These are phyloP conservation scores for Sutorius eximius DNA, from an alignment of 1,284 basidiomycete genomes.

Conservation along the genomic window DNA sequence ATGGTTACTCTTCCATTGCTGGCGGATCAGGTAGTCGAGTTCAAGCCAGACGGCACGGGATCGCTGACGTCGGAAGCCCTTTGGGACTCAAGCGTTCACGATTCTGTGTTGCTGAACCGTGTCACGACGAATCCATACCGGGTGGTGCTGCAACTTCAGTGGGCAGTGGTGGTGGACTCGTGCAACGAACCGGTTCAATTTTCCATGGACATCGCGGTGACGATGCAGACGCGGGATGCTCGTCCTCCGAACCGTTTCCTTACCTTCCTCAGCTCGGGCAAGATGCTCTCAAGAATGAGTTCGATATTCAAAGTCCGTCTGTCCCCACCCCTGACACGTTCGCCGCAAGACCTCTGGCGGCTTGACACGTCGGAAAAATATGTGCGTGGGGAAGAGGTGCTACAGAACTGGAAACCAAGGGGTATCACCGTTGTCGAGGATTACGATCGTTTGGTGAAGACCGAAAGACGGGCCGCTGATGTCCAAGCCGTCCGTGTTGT, in stretches of 20 bases:
- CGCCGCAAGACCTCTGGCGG: constrained; percentile 88
- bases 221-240: constrained; percentile 86
- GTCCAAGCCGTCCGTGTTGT: constrained; percentile 87
- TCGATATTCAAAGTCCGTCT: constrained; percentile 81
- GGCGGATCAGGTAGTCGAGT: constrained; percentile 71
- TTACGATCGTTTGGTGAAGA: constrained; percentile 67
- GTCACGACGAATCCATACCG: constrained; percentile 80
- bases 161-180: constrained; percentile 79
- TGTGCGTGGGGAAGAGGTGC: constrained; percentile 85
- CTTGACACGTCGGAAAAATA: constrained; percentile 94
- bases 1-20: constrained; percentile 71
- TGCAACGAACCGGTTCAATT: constrained; percentile 85
- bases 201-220: constrained; percentile 82
- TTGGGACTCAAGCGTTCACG: constrained; percentile 95
- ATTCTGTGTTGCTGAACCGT: constrained; percentile 83
- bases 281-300: constrained; percentile 73
- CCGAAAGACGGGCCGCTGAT: constrained; percentile 77
- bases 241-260: constrained; percentile 78
- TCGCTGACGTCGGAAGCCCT: constrained; percentile 66
- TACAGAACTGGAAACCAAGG: constrained; percentile 84
- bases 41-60: constrained; percentile 82
- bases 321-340: constrained; percentile 83
- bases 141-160: constrained; percentile 76
- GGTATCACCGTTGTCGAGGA: constrained; percentile 88
- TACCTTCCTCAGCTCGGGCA: constrained; percentile 73